Conservation (phyloP, 257 asterid species). For the Solanum raphanifolium region DNA sequence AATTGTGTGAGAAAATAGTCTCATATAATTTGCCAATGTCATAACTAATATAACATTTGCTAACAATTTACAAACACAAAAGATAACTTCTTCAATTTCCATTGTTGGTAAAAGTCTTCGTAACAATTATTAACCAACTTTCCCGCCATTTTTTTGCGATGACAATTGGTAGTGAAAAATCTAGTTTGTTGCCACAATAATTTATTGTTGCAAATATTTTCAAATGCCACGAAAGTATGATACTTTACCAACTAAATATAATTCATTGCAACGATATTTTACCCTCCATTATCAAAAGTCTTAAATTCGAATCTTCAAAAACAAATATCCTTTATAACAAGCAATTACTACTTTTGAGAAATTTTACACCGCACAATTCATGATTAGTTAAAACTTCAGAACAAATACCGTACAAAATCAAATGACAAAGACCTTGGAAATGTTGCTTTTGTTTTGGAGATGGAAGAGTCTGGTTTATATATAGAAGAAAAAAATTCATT, state of each 20-base stretch:
- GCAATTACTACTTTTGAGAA: too few relatives aligned
- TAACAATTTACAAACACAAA: too few relatives aligned
- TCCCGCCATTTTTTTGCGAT: background rate
- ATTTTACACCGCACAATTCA: background rate
- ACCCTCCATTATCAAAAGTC: too few relatives aligned
- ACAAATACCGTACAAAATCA: background rate
- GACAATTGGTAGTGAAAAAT: background rate
- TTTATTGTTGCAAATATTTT: background rate
- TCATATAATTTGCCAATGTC: background rate
- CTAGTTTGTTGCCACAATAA: background rate
- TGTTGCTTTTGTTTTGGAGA: background rate
- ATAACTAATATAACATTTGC: background rate
- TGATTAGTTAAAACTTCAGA: background rate
- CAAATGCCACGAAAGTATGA: too few relatives aligned
- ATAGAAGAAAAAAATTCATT: background rate
- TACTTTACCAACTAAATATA: too few relatives aligned
- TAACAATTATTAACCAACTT: background rate
- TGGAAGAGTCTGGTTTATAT: background rate
- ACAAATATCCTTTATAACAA: too few relatives aligned
- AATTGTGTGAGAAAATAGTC: too few relatives aligned
- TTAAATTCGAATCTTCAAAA: too few relatives aligned
- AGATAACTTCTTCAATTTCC: background rate
- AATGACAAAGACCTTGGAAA: background rate
- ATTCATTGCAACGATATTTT: background rate
- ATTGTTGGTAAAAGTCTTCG: background rate